Evolutionary conservation across 1,284 basidiomycete genomes (phyloP).

Genomic region (Xerocomus minutiporus): DNA sequence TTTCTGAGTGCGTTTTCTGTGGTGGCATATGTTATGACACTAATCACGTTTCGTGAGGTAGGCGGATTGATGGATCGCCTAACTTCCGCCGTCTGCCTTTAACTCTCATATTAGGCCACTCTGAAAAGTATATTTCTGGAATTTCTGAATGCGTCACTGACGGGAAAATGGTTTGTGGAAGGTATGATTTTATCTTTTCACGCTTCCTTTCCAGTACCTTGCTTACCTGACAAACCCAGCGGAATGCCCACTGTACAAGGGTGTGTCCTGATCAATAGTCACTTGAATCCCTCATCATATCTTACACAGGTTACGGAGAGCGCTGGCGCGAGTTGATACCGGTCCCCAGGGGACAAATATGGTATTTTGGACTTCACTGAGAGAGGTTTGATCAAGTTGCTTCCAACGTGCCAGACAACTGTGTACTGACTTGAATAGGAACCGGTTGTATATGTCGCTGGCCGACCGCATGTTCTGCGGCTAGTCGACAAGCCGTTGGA

Average conservation of each 20-base stretch:
- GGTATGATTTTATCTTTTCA: conserved; percentile 40
- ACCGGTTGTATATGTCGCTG: conserved; percentile 89
- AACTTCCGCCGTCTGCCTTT: conserved; percentile 85
- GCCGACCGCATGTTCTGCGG: conserved; percentile 91
- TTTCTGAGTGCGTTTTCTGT: conserved; percentile 69
- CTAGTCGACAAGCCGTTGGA: conserved; percentile 84
- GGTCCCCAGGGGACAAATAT: conserved; percentile 65
- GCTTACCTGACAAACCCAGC: conserved; percentile 35
- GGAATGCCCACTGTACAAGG: conserved; percentile 90
- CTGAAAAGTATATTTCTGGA: conserved; percentile 32
- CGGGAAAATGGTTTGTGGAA: conserved; percentile 78
- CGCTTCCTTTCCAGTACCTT: background rate
- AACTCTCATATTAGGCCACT: conserved; percentile 43
- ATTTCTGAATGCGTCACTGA: conserved; percentile 36
- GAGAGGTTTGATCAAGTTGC: conserved; percentile 56
- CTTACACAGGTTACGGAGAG: conserved; percentile 67
- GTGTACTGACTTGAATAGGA: conserved; percentile 49
- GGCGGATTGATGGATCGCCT: conserved; percentile 88
- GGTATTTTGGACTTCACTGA: conserved; percentile 87
- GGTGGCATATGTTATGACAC: background rate
- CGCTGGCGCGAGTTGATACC: conserved; percentile 78
- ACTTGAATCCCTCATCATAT: background rate
- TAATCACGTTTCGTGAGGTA: conserved; percentile 30
- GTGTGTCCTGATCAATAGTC: conserved; percentile 37
- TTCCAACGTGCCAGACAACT: background rate